These are phyloP conservation scores for Parietichytrium sp. DNA, from an alignment of 108 stramenopile species.

Conservation along the genomic window DNA sequence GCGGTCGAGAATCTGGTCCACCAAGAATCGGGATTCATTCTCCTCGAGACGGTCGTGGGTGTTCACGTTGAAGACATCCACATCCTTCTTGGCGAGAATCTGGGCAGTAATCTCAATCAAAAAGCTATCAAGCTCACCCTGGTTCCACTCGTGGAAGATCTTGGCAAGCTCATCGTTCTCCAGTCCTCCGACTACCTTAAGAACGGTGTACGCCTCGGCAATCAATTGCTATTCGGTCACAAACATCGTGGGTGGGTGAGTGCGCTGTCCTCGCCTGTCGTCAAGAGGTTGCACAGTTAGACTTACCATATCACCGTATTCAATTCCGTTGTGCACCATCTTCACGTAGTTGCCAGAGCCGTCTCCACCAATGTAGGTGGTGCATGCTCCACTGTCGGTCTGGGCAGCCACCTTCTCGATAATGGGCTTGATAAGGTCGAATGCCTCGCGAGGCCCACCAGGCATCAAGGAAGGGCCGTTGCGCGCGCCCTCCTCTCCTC, in stretches of 20 bases:
- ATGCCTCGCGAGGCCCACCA: constrained; percentile 91
- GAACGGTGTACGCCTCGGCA: constrained; percentile 90
- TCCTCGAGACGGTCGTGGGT: background rate
- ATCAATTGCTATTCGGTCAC: too few species aligned
- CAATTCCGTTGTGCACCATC: constrained; percentile 99
- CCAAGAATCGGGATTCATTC: constrained; percentile 46
- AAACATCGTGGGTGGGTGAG: too few species aligned
- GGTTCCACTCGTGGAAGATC: constrained; percentile 88
- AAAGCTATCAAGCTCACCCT: constrained; percentile 78
- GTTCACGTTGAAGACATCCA: constrained; percentile 75
- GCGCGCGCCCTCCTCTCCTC: constrained; percentile 96
- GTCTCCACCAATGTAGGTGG: constrained; percentile 87
- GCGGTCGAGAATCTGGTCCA: constrained; percentile 85
- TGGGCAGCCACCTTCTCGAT: constrained; percentile 83
- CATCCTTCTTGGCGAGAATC: constrained; percentile 64
- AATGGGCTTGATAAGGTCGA: constrained; percentile 87
- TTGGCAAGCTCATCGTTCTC: constrained; percentile 86
- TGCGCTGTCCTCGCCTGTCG: too few species aligned
- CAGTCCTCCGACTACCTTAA: constrained; percentile 77
- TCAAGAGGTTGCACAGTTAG: too few species aligned
- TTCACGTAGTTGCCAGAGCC: constrained; percentile 95
- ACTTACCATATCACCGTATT: constrained; percentile 99
- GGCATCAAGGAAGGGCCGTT: constrained; percentile 97
- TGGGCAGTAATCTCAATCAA: constrained; percentile 94
- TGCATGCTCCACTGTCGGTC: constrained; percentile 85